A percentile compares a stretch with the other conserved stretches of the same genome.
Conservation (phyloP, 805 yeast genomes). For the Lipomyces sp. region DNA sequence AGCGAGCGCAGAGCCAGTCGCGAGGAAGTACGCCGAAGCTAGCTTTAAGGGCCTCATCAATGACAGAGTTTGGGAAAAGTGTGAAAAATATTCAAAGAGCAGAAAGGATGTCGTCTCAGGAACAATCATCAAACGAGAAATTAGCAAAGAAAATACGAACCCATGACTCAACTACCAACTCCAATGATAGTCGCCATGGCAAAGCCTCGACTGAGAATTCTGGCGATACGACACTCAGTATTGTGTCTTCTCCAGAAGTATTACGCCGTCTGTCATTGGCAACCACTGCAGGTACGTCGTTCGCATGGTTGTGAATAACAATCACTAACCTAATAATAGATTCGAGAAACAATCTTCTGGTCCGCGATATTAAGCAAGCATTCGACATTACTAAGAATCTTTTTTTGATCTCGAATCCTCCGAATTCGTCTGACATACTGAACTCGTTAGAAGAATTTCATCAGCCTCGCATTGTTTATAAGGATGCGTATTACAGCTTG, state of each 20-base stretch:
- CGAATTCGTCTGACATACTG: constrained; percentile 45
- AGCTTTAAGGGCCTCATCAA: background rate
- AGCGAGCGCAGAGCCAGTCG: background rate
- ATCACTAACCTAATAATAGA: constrained; percentile 8
- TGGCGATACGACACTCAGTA: background rate
- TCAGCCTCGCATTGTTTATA: constrained; percentile 57
- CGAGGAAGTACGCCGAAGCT: background rate
- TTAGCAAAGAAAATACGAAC: background rate
- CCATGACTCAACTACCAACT: background rate
- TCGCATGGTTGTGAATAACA: background rate
- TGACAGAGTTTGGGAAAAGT: constrained; percentile 11
- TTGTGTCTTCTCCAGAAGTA: background rate
- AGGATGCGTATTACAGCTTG: constrained; percentile 67
- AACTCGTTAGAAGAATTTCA: constrained; percentile 56
- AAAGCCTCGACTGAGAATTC: background rate
- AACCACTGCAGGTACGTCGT: background rate
- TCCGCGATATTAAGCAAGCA: constrained; percentile 5
- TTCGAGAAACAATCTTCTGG: constrained; percentile 1
- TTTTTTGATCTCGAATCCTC: constrained; percentile 15
- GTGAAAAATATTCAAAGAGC: constrained; percentile 3
- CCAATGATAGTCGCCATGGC: background rate
- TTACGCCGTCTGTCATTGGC: background rate
- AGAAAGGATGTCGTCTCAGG: constrained; percentile 2
- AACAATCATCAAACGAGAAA: background rate
- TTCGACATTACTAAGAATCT: constrained; percentile 11